Percentiles rank a stretch among this genome's conserved stretches.
These are phyloP conservation scores for Metarhizium anisopliae DNA, from an alignment of 2,329 filamentous ascomycete species.

Conservation along the genomic window DNA sequence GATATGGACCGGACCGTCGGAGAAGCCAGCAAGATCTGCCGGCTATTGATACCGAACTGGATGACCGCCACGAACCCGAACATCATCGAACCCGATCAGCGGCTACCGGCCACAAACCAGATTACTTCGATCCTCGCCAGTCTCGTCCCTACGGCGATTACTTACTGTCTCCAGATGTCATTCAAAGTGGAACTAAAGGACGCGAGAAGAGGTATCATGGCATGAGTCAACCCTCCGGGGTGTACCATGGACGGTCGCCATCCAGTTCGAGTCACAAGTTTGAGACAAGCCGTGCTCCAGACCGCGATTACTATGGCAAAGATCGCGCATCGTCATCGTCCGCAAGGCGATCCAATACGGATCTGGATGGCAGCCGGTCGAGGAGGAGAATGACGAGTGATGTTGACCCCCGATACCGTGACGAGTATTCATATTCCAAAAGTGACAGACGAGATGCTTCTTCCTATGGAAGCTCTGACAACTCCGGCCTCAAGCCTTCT, in stretches of 20 bases:
- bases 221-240: slow-evolving; percentile 7
- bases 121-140: slow-evolving; percentile 22
- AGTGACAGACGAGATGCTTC: slow-evolving; percentile 23
- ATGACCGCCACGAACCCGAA: slow-evolving; percentile 16
- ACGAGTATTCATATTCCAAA: slow-evolving; percentile 12
- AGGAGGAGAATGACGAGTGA: slow-evolving; percentile 25
- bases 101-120: slow-evolving; percentile 20
- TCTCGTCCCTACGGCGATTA: slow-evolving; percentile 22
- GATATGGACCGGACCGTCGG: slow-evolving; percentile 17
- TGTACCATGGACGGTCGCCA: slow-evolving; percentile 26
- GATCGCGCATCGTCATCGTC: slow-evolving; percentile 17
- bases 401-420: slow-evolving; percentile 16
- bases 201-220: slow-evolving; percentile 34
- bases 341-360: slow-evolving; percentile 18
- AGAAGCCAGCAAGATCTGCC: slow-evolving; percentile 32
- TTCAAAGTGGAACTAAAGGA: slow-evolving; percentile 29
- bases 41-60: slow-evolving; percentile 33
- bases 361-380: slow-evolving; percentile 16
- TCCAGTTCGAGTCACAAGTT: slow-evolving; percentile 20
- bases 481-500: slow-evolving; percentile 11
- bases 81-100: slow-evolving; percentile 28
- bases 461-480: slow-evolving; percentile 17
- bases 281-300: slow-evolving; percentile 16
- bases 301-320: slow-evolving; percentile 14
- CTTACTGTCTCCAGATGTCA: slow-evolving; percentile 32